Percentiles rank a stretch among this genome's conserved stretches.
Conservation (phyloP, 768 basidiomycete genomes). For the Boletus eberwhitei region DNA sequence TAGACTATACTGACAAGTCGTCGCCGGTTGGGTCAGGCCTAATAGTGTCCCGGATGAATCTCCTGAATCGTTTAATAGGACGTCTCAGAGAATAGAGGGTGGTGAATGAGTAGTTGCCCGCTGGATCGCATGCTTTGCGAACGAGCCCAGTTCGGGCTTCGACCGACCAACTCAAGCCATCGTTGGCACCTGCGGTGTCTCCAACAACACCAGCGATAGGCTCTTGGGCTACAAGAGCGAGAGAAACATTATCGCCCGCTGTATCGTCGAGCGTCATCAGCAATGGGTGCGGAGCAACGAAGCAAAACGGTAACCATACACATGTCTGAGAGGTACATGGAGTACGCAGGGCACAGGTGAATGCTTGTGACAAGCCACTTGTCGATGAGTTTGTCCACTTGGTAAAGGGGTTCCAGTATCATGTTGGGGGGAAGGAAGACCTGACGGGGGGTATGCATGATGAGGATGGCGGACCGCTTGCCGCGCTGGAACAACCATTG, state of each 20-base stretch:
- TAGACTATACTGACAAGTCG: slow-evolving; percentile 14
- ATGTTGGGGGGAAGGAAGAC: slow-evolving; percentile 16
- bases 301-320: slow-evolving; percentile 1
- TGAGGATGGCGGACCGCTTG: slow-evolving; percentile 30
- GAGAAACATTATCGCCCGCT: slow-evolving; percentile 21
- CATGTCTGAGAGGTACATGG: slow-evolving; percentile 32
- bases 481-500: slow-evolving; percentile 30
- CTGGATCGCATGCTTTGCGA: slow-evolving; percentile 16
- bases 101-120: slow-evolving; percentile 14
- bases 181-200: background rate
- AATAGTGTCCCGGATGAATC: slow-evolving; percentile 17
- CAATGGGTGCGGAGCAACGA: no score
- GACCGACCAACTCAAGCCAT: slow-evolving; percentile 16
- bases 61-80: slow-evolving; percentile 1
- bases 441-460: slow-evolving; percentile 30
- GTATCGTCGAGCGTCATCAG: background rate
- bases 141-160: slow-evolving; percentile 15
- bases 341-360: slow-evolving; percentile 29
- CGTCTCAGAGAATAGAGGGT: slow-evolving; percentile 21
- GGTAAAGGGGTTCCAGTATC: slow-evolving; percentile 25
- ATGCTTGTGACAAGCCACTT: slow-evolving; percentile 33
- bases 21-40: slow-evolving; percentile 14
- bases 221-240: slow-evolving; percentile 17
- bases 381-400: slow-evolving; percentile 23
- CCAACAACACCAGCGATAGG: slow-evolving; percentile 1